Evolutionary conservation across 306 rosid species (phyloP).

Genomic region (Rosa persica): DNA sequence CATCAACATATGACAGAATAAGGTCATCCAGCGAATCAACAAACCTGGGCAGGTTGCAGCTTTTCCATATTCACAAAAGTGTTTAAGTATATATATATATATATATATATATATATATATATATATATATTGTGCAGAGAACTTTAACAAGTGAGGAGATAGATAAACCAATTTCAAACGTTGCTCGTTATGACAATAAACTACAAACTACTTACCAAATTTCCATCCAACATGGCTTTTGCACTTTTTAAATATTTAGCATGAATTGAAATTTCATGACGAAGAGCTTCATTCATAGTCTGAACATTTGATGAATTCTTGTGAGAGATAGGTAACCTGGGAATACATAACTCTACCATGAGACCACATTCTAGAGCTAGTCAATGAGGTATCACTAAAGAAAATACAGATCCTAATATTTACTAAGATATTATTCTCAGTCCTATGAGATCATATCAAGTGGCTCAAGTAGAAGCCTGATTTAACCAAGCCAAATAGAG

Average conservation of each 20-base stretch:
- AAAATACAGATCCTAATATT: neutral
- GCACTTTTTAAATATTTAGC: constrained; percentile 64
- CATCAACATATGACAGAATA: neutral
- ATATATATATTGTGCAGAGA: neutral
- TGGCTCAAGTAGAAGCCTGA: neutral
- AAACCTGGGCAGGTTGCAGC: neutral
- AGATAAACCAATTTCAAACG: neutral
- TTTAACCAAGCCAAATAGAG: neutral
- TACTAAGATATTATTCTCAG: neutral
- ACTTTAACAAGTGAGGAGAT: neutral
- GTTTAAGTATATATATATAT: no score
- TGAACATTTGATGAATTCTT: constrained; percentile 54
- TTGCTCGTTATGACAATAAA: no score
- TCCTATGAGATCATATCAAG: neutral
- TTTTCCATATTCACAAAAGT: neutral
- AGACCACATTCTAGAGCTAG: constrained; percentile 8
- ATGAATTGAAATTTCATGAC: constrained; percentile 62
- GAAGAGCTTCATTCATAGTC: constrained; percentile 60
- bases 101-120: no score
- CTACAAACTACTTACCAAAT: constrained; percentile 57
- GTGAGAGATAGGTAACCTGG: constrained; percentile 64
- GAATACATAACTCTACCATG: constrained; percentile 25
- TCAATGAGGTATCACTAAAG: neutral
- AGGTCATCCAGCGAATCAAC: neutral
- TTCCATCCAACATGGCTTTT: constrained; percentile 72